A percentile compares a stretch with the other conserved stretches of the same genome.
These are phyloP conservation scores for Rhizopus arrhizus DNA, from an alignment of 371 early-diverging fungal species.

Conservation along the genomic window DNA sequence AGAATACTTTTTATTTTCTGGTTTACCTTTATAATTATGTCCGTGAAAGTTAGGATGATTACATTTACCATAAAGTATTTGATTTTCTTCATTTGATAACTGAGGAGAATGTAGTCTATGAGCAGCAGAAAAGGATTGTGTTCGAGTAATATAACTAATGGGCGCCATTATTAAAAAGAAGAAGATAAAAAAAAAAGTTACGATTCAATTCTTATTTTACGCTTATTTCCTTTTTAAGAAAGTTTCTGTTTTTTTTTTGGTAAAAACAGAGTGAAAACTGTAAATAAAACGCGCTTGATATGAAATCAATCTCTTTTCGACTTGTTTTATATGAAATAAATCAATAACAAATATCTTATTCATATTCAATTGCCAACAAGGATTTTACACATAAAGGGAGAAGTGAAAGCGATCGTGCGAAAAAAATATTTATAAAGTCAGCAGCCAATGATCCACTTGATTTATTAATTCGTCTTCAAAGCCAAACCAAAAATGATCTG, in stretches of 20 bases:
- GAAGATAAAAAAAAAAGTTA: constrained; percentile 1
- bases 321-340: no score
- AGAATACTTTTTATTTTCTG: not conserved
- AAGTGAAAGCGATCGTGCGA: not conserved
- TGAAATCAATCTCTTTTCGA: no score
- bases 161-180: constrained; percentile 39
- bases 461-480: constrained; percentile 21
- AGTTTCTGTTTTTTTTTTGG: not conserved
- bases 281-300: no score
- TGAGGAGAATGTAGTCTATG: constrained; percentile 82
- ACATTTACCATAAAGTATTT: constrained; percentile 83
- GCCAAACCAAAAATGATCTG: constrained; percentile 47
- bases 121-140: constrained; percentile 84
- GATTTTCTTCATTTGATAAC: constrained; percentile 75
- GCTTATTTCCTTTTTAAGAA: no score
- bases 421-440: not conserved
- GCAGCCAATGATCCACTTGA: constrained; percentile 6
- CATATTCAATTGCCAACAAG: not conserved
- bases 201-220: not conserved
- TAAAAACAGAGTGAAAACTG: not conserved
- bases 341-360: no score
- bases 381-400: not conserved
- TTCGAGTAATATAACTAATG: constrained; percentile 72
- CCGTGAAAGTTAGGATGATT: constrained; percentile 86
- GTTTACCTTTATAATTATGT: constrained; percentile 82